Base-by-base conservation (phyloP, 2,329 filamentous ascomycete species). In the Pseudogymnoascus sp. region DNA sequence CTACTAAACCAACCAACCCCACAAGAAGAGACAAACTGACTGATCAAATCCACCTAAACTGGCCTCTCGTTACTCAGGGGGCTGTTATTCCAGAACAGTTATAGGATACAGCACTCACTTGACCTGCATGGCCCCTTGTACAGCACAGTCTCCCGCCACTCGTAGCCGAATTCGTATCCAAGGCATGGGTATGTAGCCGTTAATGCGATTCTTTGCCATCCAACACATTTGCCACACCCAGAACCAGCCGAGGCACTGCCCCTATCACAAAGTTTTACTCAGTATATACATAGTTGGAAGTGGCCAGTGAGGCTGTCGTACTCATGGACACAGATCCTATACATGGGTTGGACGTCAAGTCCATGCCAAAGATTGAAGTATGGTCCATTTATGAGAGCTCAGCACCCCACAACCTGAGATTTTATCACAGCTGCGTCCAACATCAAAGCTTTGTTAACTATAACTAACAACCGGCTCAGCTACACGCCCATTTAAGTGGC, bases 401-500 rank as follows among this genome's bases (percentile, higher is more conserved):
- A 24, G 22, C 31, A 37, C 43, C 26, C 43, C 56, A 22, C 24
- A 60, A 16, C 38, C 31, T 61, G 61, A 6, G 62, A 33, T 24
- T 10, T 53, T 31, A 40, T 19, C 31, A 46, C 35, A 10, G 38
- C 5, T 53, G 22, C 59, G 24, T 41, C 41, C 24, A 41, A 16
- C 38, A n/a, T 40, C 33, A 35, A 37, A 11, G 53, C 40, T 24
- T 53, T 64, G 65, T 35, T 37, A 22, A 41, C 67, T 65, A 61
- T 66, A 64, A 68, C 66, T 66, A 60, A 66, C 63, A 41, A 10
- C 41, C 65, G 59, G 50, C 10, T 56, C 67, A 92, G 87, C 82
- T 93, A 61, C 90, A 95, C 70, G 90, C 90, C 66, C 90, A 95
- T 75, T 81, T 95, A 50, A 90, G 86, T 41, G 90, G 90, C 61